phyloP scores from a whole-genome alignment of 805 yeast genomes.

The Pichia deserticola region DNA sequence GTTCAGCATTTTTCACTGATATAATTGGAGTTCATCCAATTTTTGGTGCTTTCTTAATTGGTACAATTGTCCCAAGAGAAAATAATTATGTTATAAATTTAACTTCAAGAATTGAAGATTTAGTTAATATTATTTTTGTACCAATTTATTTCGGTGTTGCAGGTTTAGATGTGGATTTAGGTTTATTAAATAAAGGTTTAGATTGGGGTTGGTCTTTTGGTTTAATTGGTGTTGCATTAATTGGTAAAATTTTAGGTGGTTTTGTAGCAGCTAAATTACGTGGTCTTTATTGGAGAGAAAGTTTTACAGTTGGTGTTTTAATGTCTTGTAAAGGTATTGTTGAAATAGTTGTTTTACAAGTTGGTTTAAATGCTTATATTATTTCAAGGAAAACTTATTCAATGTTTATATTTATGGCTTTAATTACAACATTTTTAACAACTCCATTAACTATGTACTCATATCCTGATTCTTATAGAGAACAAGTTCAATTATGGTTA shows the following conservation, averaged over 20 bases:
- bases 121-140: slow-evolving; percentile 61
- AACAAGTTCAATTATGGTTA: slow-evolving; percentile 33
- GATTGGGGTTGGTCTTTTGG: slow-evolving; percentile 79
- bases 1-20: slow-evolving; percentile 72
- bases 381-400: slow-evolving; percentile 59
- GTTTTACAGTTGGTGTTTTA: slow-evolving; percentile 66
- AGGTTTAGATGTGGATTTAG: slow-evolving; percentile 65
- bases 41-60: slow-evolving; percentile 78
- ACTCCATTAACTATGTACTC: slow-evolving; percentile 60
- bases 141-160: slow-evolving; percentile 79
- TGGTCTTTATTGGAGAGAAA: slow-evolving; percentile 66
- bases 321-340: slow-evolving; percentile 90
- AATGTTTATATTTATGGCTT: slow-evolving; percentile 80
- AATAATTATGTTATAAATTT: slow-evolving; percentile 62
- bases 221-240: slow-evolving; percentile 56
- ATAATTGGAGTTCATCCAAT: slow-evolving; percentile 83
- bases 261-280: slow-evolving; percentile 51
- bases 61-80: slow-evolving; percentile 69
- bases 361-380: slow-evolving; percentile 67
- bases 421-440: slow-evolving; percentile 69
- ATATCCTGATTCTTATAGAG: slow-evolving; percentile 59
- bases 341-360: slow-evolving; percentile 69
- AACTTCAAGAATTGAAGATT: slow-evolving; percentile 70
- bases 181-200: slow-evolving; percentile 51
- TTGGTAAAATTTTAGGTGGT: slow-evolving; percentile 65